These are phyloP conservation scores for Raphanus sativus DNA, from an alignment of 345 rosid genomes.

Conservation along the genomic window DNA sequence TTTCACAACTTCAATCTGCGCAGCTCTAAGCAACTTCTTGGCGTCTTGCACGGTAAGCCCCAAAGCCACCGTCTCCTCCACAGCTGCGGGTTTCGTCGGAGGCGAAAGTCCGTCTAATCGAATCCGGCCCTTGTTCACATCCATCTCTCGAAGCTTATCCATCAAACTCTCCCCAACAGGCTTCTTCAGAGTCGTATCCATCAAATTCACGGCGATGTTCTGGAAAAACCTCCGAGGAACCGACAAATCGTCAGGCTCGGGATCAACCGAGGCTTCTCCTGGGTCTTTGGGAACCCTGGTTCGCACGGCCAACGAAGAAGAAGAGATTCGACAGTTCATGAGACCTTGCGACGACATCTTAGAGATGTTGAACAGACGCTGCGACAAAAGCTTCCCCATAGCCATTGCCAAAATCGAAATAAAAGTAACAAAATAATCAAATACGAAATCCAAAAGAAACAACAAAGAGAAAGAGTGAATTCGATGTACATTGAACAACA, in stretches of 20 bases:
- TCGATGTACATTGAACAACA: background rate
- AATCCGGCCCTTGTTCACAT: constrained; percentile 45
- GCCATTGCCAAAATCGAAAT: constrained; percentile 44
- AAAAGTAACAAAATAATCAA: background rate
- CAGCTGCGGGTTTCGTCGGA: constrained; percentile 20
- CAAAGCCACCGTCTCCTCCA: constrained; percentile 1
- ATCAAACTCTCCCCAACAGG: constrained; percentile 47
- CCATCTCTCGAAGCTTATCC: constrained; percentile 48
- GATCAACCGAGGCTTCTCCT: constrained; percentile 44
- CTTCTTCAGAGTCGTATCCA: background rate
- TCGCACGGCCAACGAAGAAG: constrained; percentile 38
- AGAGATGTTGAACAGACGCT: constrained; percentile 56
- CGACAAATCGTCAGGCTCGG: constrained; percentile 62
- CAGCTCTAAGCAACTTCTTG: constrained; percentile 71
- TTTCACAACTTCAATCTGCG: constrained; percentile 68
- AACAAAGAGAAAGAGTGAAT: background rate
- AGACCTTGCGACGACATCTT: constrained; percentile 43
- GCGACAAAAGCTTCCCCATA: constrained; percentile 59
- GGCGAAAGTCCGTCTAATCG: constrained; percentile 55
- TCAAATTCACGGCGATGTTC: background rate
- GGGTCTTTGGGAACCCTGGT: constrained; percentile 34
- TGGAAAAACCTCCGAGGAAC: background rate
- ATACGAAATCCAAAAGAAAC: background rate
- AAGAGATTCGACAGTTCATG: constrained; percentile 40
- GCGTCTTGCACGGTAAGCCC: constrained; percentile 56